Evolutionary conservation across 78 protist genomes (phyloP).

Genomic region (Dictyostelium purpureum): DNA sequence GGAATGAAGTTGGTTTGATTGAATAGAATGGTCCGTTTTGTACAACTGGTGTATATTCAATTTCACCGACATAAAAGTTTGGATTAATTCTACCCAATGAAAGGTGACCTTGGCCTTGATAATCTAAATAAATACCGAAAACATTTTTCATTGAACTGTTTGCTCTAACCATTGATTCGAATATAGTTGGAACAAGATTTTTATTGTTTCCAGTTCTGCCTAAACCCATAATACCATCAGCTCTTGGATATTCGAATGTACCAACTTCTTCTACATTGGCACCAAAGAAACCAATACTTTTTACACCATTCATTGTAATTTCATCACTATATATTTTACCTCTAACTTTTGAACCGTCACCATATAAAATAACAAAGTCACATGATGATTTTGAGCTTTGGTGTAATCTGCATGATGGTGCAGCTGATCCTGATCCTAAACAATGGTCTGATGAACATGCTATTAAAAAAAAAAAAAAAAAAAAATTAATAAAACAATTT

Average conservation of each 20-base stretch:
- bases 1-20: constrained; percentile 15
- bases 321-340: constrained; percentile 34
- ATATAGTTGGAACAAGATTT: constrained; percentile 58
- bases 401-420: constrained; percentile 42
- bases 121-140: constrained; percentile 57
- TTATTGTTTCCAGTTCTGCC: constrained; percentile 38
- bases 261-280: constrained; percentile 48
- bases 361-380: constrained; percentile 48
- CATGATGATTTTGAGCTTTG: background rate
- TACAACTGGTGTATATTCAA: constrained; percentile 47
- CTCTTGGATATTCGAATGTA: constrained; percentile 72
- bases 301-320: constrained; percentile 31
- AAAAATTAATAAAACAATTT: background rate
- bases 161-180: constrained; percentile 39
- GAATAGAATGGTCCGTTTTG: constrained; percentile 15
- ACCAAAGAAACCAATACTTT: constrained; percentile 25
- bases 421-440: constrained; percentile 50
- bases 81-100: constrained; percentile 52
- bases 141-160: constrained; percentile 2
- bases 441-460: constrained; percentile 25
- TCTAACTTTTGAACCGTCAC: constrained; percentile 56
- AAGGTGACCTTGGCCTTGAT: constrained; percentile 46
- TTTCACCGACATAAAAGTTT: constrained; percentile 10
- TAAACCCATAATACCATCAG: constrained; percentile 76
- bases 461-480: background rate